A percentile compares a stretch with the other conserved stretches of the same genome.
These are phyloP conservation scores for Auricularia sp. DNA, from an alignment of 768 basidiomycete species.

Conservation along the genomic window DNA sequence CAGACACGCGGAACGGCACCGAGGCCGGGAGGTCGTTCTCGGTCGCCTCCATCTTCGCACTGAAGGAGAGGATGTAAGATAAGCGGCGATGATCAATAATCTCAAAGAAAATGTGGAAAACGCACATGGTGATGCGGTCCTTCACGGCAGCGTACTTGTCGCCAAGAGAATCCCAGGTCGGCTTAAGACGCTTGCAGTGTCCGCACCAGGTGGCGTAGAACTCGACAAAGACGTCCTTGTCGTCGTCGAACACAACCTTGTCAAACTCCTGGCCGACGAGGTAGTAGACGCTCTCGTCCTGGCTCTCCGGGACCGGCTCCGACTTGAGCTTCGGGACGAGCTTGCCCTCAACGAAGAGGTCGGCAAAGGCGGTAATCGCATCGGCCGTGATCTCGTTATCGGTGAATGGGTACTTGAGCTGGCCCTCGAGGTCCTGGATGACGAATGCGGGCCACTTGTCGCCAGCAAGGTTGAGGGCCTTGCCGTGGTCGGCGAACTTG, in stretches of 20 bases:
- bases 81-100: constrained; percentile 7
- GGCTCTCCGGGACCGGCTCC: constrained; percentile 71
- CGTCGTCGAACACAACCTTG: constrained; percentile 71
- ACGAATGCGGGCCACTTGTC: constrained; percentile 91
- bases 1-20: constrained; percentile 76
- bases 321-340: constrained; percentile 82
- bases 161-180: constrained; percentile 84
- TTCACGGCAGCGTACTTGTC: constrained; percentile 71
- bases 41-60: constrained; percentile 89
- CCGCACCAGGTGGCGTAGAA: constrained; percentile 97
- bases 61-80: constrained; percentile 26
- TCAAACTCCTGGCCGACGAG: constrained; percentile 90
- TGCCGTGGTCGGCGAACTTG: constrained; percentile 93
- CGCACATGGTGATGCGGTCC: constrained; percentile 56
- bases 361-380: constrained; percentile 48
- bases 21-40: constrained; percentile 91
- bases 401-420: constrained; percentile 84
- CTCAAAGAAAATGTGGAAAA: constrained; percentile 32
- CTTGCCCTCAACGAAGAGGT: constrained; percentile 58
- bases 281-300: constrained; percentile 73
- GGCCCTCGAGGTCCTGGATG: constrained; percentile 72
- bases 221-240: constrained; percentile 92
- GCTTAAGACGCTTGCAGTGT: constrained; percentile 95
- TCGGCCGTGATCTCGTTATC: constrained; percentile 54
- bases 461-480: constrained; percentile 80